Base-by-base conservation (phyloP, 2,329 filamentous ascomycete species). In the Calonectria honghensis region DNA sequence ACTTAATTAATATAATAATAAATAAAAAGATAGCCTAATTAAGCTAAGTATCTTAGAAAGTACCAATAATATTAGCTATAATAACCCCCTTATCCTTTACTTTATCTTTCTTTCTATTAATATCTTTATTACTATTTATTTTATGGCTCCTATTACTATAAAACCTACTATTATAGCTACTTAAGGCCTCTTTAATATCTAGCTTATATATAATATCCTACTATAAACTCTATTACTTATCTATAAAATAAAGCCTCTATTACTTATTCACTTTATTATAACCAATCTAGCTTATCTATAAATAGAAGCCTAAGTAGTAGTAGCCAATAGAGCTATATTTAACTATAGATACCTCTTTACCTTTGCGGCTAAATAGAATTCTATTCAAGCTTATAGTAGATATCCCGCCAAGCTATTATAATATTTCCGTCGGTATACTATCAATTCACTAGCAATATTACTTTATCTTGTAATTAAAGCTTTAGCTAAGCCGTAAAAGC, bases 151-250 rank as follows among this genome's bases (percentile, higher is more conserved):
- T 18, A 35, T 11, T 57, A 20, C 14, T 57, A 20, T 35, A 18
- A n/a, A 57, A 57, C 1, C 16, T 18, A n/a, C 16, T 57, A 35
- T 57, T 31, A 35, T 57, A 35, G 6, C 4, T 57, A 20, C 27
- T 57, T 31, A 18, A 10, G 4, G 35, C 13, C 52, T 51, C n/a
- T 14, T 57, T 35, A 57, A 57, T 18, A 57, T 57, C 52, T 20
- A 57, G 27, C 52, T 57, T 18, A 57, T 57, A 57, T 31, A 57
- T 57, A 32, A 57, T 31, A 57, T 57, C 31, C 31, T 32, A 18
- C 20, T 2, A 57, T 31, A 57, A 35, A 27, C 52, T 57, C 20
- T 31, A 57, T 6, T 57, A 27, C 52, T 57, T 18, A 57, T 57
- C 16, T 31, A 35, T 57, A 57, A 57, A 57, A 1, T 2, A 16